Base-by-base conservation (phyloP, 192 early-diverging fungal genomes). In the Dissophora ornata region DNA sequence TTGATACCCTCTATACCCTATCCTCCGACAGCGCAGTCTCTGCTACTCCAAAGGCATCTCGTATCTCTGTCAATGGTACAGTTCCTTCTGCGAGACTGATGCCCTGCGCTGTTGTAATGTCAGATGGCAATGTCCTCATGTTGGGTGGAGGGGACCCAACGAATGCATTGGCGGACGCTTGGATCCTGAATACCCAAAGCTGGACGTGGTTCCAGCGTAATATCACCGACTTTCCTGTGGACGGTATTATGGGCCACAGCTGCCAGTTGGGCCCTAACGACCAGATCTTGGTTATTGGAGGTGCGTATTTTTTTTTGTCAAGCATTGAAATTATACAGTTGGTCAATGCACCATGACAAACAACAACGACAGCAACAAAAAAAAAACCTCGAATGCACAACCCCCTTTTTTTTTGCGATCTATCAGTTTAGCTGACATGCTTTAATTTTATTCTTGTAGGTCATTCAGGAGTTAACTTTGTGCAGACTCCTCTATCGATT, bases 211-310 rank as follows among this genome's bases (percentile, higher is more conserved):
- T n/a, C 5, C 41, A 28, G 26, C 51, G 51, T 7, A 19, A 32
- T 22, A 67, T 75, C 33, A 15, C 18, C 2, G 50, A 19, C 38
- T 40, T 67, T 15, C 71, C 71, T n/a, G 30, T 13, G 10, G 41
- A 60, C 15, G 71, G 71, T 0, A 61, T 75, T 34, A 75, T 61
- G 62, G 71, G 71, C 13, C 71, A 75, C 21, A 56, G 52, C 36
- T 75, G 71, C 15, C 48, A 67, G 1, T 18, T 75, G 21, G 62
- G 48, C 0, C 45, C 19, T 9, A 19, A 28, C 19, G 70, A 59
- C 11, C 70, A 74, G 46, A 59, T 74, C 28, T 26, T 74, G 32
- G 70, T 74, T 24, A 34, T 74, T 54, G 70, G 70, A 74, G 70
- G 70, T 74, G 58, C n/a, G n/a, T n/a, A n/a, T n/a, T n/a, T n/a